phyloP scores from a whole-genome alignment of 2,329 filamentous ascomycete species.

The Fusarium sambucinum region DNA sequence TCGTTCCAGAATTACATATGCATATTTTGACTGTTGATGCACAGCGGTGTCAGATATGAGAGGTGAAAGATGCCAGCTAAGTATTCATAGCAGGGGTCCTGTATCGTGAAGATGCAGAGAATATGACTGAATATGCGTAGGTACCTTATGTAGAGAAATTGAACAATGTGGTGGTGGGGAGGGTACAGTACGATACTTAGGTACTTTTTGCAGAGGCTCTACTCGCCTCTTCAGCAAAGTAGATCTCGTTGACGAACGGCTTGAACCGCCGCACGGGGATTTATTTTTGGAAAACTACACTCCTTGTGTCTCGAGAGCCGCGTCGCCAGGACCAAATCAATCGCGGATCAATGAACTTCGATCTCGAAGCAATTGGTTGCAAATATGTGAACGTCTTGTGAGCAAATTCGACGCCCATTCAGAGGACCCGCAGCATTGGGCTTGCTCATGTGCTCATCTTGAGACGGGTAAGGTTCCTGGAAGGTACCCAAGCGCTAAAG shows the following conservation, averaged over 20 bases:
- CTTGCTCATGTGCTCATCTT: slow-evolving; percentile 63
- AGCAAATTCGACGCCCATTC: slow-evolving; percentile 38
- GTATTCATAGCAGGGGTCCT: slow-evolving; percentile 19
- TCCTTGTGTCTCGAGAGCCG: not conserved
- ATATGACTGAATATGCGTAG: slow-evolving; percentile 16
- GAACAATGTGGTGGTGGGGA: slow-evolving; percentile 8
- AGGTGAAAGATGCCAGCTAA: slow-evolving; percentile 25
- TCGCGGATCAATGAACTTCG: slow-evolving; percentile 11
- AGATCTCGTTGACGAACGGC: slow-evolving; percentile 5
- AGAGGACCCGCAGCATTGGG: slow-evolving; percentile 56
- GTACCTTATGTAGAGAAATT: slow-evolving; percentile 14
- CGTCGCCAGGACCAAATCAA: not conserved
- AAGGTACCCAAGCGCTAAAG: slow-evolving; percentile 30
- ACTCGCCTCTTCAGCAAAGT: not conserved
- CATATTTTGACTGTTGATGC: slow-evolving; percentile 15
- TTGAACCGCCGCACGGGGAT: not conserved
- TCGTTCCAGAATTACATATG: slow-evolving; percentile 41
- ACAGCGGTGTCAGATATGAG: slow-evolving; percentile 17
- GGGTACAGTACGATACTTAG: not conserved
- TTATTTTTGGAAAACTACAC: slow-evolving; percentile 1
- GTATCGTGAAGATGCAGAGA: slow-evolving; percentile 32
- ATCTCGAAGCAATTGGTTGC: slow-evolving; percentile 26
- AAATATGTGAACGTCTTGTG: slow-evolving; percentile 38
- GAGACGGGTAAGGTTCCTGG: slow-evolving; percentile 53
- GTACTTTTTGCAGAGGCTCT: not conserved